Evolutionary conservation across 345 rosid species (phyloP), one percentile per base, ranked within the genome.

Genomic region (Barbarea vulgaris): DNA sequence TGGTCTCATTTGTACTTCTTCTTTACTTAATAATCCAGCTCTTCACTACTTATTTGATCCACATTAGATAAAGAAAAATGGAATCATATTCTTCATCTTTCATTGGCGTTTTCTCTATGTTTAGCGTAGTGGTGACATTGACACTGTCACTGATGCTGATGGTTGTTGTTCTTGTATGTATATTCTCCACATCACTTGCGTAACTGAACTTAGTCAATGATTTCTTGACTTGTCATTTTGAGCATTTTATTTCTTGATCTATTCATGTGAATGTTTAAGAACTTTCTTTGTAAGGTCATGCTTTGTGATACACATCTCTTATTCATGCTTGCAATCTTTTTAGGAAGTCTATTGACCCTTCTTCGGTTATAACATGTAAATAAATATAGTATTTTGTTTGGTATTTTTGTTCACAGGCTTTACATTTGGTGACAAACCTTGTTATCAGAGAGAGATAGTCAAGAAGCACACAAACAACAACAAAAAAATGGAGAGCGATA

Each of bases 401-500:
- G 4, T 25, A 25, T 11, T 51, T 51, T 21, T 10, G 7, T 50
- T 50, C 13, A 9, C 27, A 19, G 54, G 4, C 27, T 50, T 6
- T 19, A 12, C 28, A 13, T 53, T 6, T 27, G 47, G n/a, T n/a
- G n/a, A n/a, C 11, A 39, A 39, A 1, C 4, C 42, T 36, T 36
- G 57, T 9, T 52, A 52, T 2, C 56, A 25, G 59, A 14, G 34
- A 52, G 31, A 54, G 34, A 54, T 28, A n/a, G 13, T 55, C 1
- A 56, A 55, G 21, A 55, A 28, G 21, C 18, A n/a, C 37, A 31
- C n/a, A n/a, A 28, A 28, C 1, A 24, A 24, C 25, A n/a, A 24
- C 25, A 24, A 1, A n/a, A 12, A 6, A 47, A 64, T 64, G 69
- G 69, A 67, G 71, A 51, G 33, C 12, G 34, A 62, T 15, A 62